Evolutionary conservation across 352 stramenopile genomes (phyloP), one percentile per base, ranked within the genome.

Genomic region (Phytopythium delawarense): DNA sequence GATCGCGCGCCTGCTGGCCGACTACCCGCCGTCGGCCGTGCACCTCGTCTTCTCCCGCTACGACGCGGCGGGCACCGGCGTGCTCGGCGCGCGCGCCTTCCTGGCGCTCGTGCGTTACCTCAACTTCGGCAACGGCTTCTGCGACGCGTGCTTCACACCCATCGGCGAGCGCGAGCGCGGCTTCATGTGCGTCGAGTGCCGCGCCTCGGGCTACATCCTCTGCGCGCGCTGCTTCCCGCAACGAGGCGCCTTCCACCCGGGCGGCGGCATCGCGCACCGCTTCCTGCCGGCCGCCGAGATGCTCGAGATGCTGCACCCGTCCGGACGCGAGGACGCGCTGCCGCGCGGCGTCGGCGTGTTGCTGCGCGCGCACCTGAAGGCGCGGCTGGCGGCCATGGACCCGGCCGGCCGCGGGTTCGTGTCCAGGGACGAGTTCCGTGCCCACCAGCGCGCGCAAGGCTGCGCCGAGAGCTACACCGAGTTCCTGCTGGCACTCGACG

Each of bases 41-140:
- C 63, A 74, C 48, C 60, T 58, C 21, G 70, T 77, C 2, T 74
- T 77, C 55, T 58, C 55, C 5, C 63, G 67, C 44, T 77, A 74
- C 53, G 69, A 79, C 63, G 59, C 70, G n/a, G 64, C 66, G 13
- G 39, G 55, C 2, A 61, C 66, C 40, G 72, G 72, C 28, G 65
- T 72, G 16, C 66, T 80, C 32, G 72, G 76, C 42, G 69, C 72
- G 0, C 59, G 64, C 5, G 66, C 66, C 37, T 80, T 80, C 62
- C 59, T 71, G 56, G 62, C 69, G 35, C 64, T 80, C 21, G 69
- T 80, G 35, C 69, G 69, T 7, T 80, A 80, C 57, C 62, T 80
- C 16, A 77, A 80, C 60, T 80, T 80, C 23, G 67, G 69, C 42
- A 72, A 70, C 32, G 67, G 72, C 66, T 80, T 77, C 62, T 80